phyloP scores from a whole-genome alignment of 129 eudicot species.

The Arctium minus region DNA sequence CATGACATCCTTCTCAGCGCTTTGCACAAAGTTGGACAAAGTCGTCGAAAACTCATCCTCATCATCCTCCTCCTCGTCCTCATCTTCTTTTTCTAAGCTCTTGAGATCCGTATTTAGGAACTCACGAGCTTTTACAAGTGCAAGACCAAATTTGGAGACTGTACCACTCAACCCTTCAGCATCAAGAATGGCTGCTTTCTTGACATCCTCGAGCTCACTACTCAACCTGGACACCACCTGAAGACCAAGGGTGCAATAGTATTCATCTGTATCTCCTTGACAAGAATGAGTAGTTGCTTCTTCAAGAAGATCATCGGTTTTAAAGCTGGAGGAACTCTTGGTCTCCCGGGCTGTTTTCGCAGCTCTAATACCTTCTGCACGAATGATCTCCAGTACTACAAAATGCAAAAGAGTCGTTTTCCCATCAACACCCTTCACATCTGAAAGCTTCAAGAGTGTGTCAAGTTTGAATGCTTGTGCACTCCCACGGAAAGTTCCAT shows the following conservation, averaged over 20 bases:
- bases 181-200: slow-evolving; percentile 76
- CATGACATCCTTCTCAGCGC: slow-evolving; percentile 71
- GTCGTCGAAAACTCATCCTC: slow-evolving; percentile 54
- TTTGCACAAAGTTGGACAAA: slow-evolving; percentile 59
- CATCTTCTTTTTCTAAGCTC: slow-evolving; percentile 34
- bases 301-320: slow-evolving; percentile 53
- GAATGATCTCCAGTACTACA: slow-evolving; percentile 90
- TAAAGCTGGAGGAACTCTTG: slow-evolving; percentile 45
- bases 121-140: slow-evolving; percentile 53
- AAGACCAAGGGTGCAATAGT: slow-evolving; percentile 70
- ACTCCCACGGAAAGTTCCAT: slow-evolving; percentile 93
- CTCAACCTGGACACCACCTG: slow-evolving; percentile 76
- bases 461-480: slow-evolving; percentile 99
- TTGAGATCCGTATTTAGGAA: slow-evolving; percentile 64
- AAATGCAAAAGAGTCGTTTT: slow-evolving; percentile 94
- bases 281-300: not conserved
- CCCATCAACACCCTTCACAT: slow-evolving; percentile 89
- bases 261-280: slow-evolving; percentile 58
- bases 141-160: slow-evolving; percentile 54
- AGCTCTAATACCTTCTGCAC: slow-evolving; percentile 84
- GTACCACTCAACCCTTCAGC: slow-evolving; percentile 66
- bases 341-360: slow-evolving; percentile 48
- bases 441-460: slow-evolving; percentile 81
- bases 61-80: not conserved
- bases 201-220: slow-evolving; percentile 67